These are phyloP conservation scores for Triticum dicoccoides DNA, from an alignment of 176 grass and related monocot species.

Conservation along the genomic window DNA sequence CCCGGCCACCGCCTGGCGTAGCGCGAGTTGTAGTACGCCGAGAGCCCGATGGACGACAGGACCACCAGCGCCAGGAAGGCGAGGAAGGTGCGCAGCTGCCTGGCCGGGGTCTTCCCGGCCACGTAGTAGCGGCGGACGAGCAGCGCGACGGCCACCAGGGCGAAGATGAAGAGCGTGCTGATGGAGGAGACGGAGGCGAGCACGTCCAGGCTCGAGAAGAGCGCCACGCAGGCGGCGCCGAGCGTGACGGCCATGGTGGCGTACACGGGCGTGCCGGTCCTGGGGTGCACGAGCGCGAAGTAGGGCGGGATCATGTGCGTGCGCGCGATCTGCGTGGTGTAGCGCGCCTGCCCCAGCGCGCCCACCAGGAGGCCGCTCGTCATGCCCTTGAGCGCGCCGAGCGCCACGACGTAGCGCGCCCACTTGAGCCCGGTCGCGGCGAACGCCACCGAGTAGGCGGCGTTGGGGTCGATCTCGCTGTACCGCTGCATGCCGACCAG, in stretches of 20 bases:
- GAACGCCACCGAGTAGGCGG: slow-evolving; percentile 2
- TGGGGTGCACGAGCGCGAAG: slow-evolving; percentile 20
- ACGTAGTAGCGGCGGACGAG: slow-evolving; percentile 17
- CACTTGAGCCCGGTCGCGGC: neutral
- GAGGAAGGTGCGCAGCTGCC: neutral
- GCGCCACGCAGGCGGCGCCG: slow-evolving; percentile 5
- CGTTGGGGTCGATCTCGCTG: slow-evolving; percentile 14
- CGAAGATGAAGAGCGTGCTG: slow-evolving; percentile 22
- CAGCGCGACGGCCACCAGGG: neutral
- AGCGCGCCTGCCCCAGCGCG: slow-evolving; percentile 17
- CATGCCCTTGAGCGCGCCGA: slow-evolving; percentile 16
- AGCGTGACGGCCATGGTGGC: slow-evolving; percentile 16
- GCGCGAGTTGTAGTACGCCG: slow-evolving; percentile 9
- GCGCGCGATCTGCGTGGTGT: slow-evolving; percentile 14
- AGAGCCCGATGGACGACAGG: neutral
- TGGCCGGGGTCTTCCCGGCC: neutral
- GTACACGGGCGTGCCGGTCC: slow-evolving; percentile 12
- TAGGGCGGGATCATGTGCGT: slow-evolving; percentile 18
- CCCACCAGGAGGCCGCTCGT: slow-evolving; percentile 17
- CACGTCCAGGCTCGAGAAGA: slow-evolving; percentile 21
- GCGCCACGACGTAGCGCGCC: slow-evolving; percentile 8
- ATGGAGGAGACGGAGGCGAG: slow-evolving; percentile 9
- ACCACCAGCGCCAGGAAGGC: neutral
- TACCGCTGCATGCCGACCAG: slow-evolving; percentile 7
- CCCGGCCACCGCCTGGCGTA: slow-evolving; percentile 8